phyloP scores from a whole-genome alignment of 23 red algal genomes.

The Gracilariopsis chorda region DNA sequence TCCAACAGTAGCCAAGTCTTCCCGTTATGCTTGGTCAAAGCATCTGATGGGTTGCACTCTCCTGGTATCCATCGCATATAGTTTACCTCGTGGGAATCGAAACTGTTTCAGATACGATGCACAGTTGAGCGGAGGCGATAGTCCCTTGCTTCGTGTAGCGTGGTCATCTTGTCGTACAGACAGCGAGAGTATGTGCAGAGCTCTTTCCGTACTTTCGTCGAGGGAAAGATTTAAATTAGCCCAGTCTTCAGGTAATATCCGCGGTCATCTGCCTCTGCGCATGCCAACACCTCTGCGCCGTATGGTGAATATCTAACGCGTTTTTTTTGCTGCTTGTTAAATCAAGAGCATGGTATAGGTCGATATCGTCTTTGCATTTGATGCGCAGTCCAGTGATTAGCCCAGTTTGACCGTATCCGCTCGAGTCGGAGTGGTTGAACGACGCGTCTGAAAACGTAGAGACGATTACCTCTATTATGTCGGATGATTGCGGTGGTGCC shows the following conservation, averaged over 20 bases:
- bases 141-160: conserved; percentile 5
- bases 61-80: conserved; percentile 29
- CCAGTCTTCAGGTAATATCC: neutral
- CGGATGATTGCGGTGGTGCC: neutral
- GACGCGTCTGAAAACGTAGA: neutral
- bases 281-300: neutral
- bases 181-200: neutral
- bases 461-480: neutral
- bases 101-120: neutral
- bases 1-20: neutral
- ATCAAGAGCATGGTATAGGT: neutral
- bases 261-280: neutral
- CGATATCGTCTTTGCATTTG: neutral
- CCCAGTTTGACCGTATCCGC: neutral
- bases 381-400: neutral
- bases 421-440: neutral
- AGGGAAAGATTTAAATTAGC: neutral
- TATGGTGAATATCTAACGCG: neutral
- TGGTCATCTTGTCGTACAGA: neutral
- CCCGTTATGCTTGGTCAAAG: conserved; percentile 16
- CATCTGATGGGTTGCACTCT: neutral
- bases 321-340: neutral
- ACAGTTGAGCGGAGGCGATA: neutral
- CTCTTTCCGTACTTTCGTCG: neutral
- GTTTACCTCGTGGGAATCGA: conserved; percentile 6